Evolutionary conservation across 306 rosid species (phyloP).

Genomic region (Sophora flavescens): DNA sequence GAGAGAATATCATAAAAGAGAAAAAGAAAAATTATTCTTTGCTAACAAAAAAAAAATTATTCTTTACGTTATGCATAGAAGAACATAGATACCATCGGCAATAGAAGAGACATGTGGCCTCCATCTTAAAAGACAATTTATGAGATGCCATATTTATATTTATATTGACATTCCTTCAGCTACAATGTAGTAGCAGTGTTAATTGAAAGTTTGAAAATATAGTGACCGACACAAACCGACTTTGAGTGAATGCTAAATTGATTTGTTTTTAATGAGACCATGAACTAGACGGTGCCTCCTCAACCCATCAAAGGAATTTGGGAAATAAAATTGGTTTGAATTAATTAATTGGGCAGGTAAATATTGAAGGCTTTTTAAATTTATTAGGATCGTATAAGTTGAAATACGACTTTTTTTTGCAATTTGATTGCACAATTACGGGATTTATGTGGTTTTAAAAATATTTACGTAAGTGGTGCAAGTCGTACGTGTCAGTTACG

Average conservation of each 20-base stretch:
- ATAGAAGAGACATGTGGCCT: not conserved
- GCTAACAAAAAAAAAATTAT: no score
- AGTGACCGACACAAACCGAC: not conserved
- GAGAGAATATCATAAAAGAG: no score
- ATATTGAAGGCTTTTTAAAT: not conserved
- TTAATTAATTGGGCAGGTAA: not conserved
- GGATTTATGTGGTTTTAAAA: no score
- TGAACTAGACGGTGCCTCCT: not conserved
- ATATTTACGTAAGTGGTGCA: no score
- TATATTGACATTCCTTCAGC: no score
- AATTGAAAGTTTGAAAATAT: conserved; percentile 12
- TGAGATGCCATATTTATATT: not conserved
- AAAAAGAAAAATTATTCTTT: no score
- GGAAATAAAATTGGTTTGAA: not conserved
- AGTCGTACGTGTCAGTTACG: no score
- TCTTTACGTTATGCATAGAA: not conserved
- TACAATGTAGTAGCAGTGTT: not conserved
- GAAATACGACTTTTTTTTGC: no score
- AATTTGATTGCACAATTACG: no score
- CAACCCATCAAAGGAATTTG: not conserved
- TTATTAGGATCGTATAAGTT: no score
- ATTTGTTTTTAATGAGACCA: not conserved
- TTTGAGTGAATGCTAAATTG: conserved; percentile 3
- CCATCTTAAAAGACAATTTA: not conserved
- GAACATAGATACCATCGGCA: not conserved